These are phyloP conservation scores for Blepharisma japonicum DNA, from an alignment of 73 alveolate genomes.

Conservation along the genomic window DNA sequence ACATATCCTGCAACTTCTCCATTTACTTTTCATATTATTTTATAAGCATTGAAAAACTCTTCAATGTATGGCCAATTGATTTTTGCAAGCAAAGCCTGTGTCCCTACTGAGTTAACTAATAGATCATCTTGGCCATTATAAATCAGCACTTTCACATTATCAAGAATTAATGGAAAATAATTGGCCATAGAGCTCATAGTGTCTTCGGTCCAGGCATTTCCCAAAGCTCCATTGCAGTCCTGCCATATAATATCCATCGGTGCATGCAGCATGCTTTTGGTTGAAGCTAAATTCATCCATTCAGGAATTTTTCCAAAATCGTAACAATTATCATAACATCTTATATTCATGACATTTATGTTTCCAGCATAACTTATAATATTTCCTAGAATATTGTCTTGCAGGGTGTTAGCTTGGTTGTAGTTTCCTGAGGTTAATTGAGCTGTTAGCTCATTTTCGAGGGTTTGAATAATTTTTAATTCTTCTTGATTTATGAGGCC, in stretches of 20 bases:
- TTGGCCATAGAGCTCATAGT: slow-evolving; percentile 48
- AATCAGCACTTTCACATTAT: slow-evolving; percentile 41
- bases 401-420: not conserved
- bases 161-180: slow-evolving; percentile 36
- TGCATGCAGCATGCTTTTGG: slow-evolving; percentile 45
- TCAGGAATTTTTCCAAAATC: slow-evolving; percentile 35
- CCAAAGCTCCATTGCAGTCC: slow-evolving; percentile 50
- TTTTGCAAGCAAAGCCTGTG: slow-evolving; percentile 55
- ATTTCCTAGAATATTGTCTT: not conserved
- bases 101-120: slow-evolving; percentile 60
- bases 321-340: slow-evolving; percentile 41
- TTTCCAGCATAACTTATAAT: slow-evolving; percentile 27
- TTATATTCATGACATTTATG: slow-evolving; percentile 49
- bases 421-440: not conserved
- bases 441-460: not conserved
- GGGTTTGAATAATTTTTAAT: not conserved
- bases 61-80: slow-evolving; percentile 44
- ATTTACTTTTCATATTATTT: slow-evolving; percentile 35
- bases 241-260: slow-evolving; percentile 48
- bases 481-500: slow-evolving; percentile 25
- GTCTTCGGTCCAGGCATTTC: slow-evolving; percentile 50
- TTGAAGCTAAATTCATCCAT: slow-evolving; percentile 32
- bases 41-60: slow-evolving; percentile 41
- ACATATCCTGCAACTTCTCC: not conserved
- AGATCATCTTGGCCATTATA: slow-evolving; percentile 61